Evolutionary conservation across 805 yeast genomes (phyloP).

Genomic region (Kuraishia piskuri): DNA sequence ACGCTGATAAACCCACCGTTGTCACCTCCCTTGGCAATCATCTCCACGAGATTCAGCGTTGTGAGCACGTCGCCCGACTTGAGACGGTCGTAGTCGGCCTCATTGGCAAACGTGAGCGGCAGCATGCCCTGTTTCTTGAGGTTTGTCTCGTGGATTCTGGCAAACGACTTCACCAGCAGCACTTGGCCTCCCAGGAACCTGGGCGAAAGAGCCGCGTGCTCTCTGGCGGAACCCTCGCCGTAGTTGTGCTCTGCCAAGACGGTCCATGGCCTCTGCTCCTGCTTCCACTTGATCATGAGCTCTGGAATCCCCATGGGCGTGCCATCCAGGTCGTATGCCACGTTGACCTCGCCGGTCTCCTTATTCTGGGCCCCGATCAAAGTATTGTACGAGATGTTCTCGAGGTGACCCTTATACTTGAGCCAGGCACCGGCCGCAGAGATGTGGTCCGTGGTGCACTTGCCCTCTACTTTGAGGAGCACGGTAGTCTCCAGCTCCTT

Average conservation of each 20-base stretch:
- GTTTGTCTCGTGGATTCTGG: slow-evolving; percentile 97
- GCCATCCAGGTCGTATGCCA: slow-evolving; percentile 82
- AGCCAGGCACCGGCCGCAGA: slow-evolving; percentile 99
- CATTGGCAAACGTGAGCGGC: slow-evolving; percentile 88
- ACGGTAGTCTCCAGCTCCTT: slow-evolving; percentile 72
- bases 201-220: slow-evolving; percentile 96
- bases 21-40: slow-evolving; percentile 75
- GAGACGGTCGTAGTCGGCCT: slow-evolving; percentile 78
- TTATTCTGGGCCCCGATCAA: slow-evolving; percentile 94
- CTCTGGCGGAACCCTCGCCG: slow-evolving; percentile 99
- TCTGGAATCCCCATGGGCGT: slow-evolving; percentile 80
- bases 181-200: slow-evolving; percentile 88
- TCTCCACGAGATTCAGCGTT: slow-evolving; percentile 64
- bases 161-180: slow-evolving; percentile 88
- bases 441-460: slow-evolving; percentile 97
- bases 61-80: slow-evolving; percentile 70
- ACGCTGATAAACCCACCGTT: slow-evolving; percentile 77
- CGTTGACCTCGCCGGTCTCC: slow-evolving; percentile 94
- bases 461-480: slow-evolving; percentile 88
- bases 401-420: slow-evolving; percentile 96
- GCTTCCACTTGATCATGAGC: slow-evolving; percentile 92
- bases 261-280: slow-evolving; percentile 78
- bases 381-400: slow-evolving; percentile 91
- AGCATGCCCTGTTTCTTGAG: slow-evolving; percentile 97
- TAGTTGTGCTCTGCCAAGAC: slow-evolving; percentile 97